phyloP scores from a whole-genome alignment of 345 rosid genomes.

The Euphorbia tirucalli region DNA sequence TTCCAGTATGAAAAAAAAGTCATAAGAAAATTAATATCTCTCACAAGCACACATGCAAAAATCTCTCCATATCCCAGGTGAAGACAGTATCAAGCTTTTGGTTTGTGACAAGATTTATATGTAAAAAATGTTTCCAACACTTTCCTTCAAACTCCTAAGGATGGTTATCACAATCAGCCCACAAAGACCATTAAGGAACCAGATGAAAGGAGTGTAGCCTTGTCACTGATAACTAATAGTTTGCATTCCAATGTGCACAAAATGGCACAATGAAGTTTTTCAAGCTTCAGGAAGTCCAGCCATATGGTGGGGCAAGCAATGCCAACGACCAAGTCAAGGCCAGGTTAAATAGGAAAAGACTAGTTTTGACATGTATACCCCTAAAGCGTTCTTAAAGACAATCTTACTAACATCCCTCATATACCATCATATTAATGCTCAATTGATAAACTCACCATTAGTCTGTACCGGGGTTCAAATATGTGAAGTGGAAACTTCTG shows the following conservation, averaged over 20 bases:
- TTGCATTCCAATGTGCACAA: not conserved
- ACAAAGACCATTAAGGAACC: no score
- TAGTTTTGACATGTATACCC: not conserved
- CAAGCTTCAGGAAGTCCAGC: not conserved
- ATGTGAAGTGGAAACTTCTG: conserved; percentile 85
- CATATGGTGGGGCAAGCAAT: not conserved
- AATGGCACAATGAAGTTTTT: not conserved
- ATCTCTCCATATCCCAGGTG: not conserved
- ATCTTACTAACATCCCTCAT: not conserved
- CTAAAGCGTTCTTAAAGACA: not conserved
- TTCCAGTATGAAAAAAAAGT: not conserved
- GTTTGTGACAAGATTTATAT: not conserved
- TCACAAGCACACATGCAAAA: not conserved
- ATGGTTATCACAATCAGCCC: not conserved
- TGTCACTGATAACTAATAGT: not conserved
- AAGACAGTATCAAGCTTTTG: not conserved
- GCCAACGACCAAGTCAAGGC: not conserved
- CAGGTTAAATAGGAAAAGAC: not conserved
- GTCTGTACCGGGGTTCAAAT: conserved; percentile 89
- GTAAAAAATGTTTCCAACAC: not conserved
- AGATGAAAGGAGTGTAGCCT: not conserved
- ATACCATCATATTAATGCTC: not conserved
- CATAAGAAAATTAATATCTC: not conserved
- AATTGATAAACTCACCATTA: conserved; percentile 65
- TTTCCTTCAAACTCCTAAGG: not conserved